Evolutionary conservation across 1,284 basidiomycete genomes (phyloP), one percentile per base, ranked within the genome.

Genomic region (Ganoderma meredithae): DNA sequence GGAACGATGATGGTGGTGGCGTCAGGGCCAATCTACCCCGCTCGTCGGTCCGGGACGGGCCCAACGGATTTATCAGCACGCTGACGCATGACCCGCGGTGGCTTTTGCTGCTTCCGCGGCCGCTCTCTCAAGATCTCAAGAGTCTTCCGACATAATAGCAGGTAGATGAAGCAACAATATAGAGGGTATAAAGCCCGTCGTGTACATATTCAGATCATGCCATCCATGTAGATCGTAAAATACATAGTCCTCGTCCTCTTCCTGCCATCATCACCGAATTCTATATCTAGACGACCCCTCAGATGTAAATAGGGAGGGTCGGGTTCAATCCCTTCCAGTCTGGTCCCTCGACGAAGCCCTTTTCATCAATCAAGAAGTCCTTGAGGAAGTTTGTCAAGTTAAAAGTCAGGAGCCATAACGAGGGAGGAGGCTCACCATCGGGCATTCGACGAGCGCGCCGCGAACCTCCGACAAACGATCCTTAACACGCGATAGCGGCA

Each of bases 291-390:
- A 33, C 27, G 22, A 27, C 5, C 15, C 15, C 22, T 71, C 72
- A 94, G 65, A 94, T 89, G 76, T 91, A 94, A 68, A 94, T 88
- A 0, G 91, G 92, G 64, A 94, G 79, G 7, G 90, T 90, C 12
- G 93, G 92, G 79, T 94, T 91, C 39, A 93, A 80, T 1, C 85
- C 89, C n/a, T 76, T 80, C 93, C 93, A 94, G 66, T 92, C 90
- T 0, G 87, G 81, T 0, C 89, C 90, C 69, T 86, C 84, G n/a
- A 89, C 86, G 69, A 95, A 88, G 1, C 88, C 87, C 69, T 88
- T 88, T 71, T 95, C 87, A 68, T 95, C 92, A 65, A 92, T 92
- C 70, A 95, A 81, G 85, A 95, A 95, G 78, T 95, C 90, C 91
- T 93, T 55, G 10, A 55, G 36, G 25, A 2, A n/a, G n/a, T 1